Base-by-base conservation (phyloP, 2,329 filamentous ascomycete species). In the Penicillium sp. region DNA sequence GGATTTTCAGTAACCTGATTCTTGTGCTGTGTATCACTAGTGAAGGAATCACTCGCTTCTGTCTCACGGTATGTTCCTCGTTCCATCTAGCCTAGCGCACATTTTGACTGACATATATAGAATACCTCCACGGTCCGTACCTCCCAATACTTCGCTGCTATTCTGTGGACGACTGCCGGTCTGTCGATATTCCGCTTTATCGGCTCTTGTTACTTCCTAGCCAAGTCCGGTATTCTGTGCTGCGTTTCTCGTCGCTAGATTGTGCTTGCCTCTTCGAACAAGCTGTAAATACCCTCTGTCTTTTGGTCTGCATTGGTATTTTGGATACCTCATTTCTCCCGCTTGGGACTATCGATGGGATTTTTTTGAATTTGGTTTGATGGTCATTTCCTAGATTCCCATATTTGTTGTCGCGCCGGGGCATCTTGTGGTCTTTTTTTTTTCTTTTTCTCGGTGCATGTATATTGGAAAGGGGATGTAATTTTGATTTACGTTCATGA, bases 1-100 rank as follows among this genome's bases (percentile, higher is more conserved):
- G 93, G 93, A 86, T 97, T 64, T 96, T 97, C 76, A 92, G 89
- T 60, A 97, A 97, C 76, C 88, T 87, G 56, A 74, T 92, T 40
- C 80, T 97, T 51, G 86, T 89, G 46, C 85, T 97, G 56, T 81
- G 86, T 62, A 94, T 97, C 66, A 96, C 91, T 23, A 94, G 89
- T 69, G 87, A 94, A 67, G 90, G 84, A 71, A 86, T 97, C 63
- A 81, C 90, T 68, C 80, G 81, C 44, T 91, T 96, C 71, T 90
- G 90, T 67, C 88, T 96, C 73, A 85, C 84, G 46, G 90, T 94
- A 86, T 82, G 90, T 86, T 39, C 41, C 23, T 11, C 26, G 35
- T 14, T 14, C 23, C 11, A 26, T 11, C 9, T 2, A n/a, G 7
- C 16, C 13, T 40, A 10, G 19, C 34, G 5, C 26, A 10, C 11